A percentile compares a stretch with the other conserved stretches of the same genome.
Evolutionary conservation across 345 rosid genomes (phyloP).

Genomic region (Kandelia obovata): DNA sequence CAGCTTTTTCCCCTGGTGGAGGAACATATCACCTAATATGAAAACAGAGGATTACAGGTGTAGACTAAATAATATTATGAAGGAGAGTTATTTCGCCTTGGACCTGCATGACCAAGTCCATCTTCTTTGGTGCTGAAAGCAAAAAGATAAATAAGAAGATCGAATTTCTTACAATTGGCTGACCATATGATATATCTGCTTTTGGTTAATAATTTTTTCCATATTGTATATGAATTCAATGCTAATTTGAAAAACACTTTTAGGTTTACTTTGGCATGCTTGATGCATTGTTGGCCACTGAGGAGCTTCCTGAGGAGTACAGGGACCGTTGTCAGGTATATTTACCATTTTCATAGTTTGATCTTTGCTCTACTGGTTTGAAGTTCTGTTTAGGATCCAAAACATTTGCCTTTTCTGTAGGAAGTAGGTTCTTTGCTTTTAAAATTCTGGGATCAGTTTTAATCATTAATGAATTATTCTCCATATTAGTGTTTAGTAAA

Average conservation of each 20-base stretch:
- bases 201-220: no score
- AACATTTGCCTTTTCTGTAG: no score
- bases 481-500: neutral
- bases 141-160: no score
- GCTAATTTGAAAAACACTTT: neutral
- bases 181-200: no score
- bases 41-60: no score
- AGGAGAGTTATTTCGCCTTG: no score
- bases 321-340: constrained; percentile 74
- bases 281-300: constrained; percentile 78
- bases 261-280: constrained; percentile 98
- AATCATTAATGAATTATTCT: neutral
- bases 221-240: neutral
- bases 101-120: no score
- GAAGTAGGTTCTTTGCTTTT: neutral
- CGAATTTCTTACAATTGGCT: no score
- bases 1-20: no score
- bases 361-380: neutral
- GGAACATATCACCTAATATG: no score
- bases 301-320: constrained; percentile 90
- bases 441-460: neutral
- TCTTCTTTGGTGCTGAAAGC: no score
- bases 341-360: neutral
- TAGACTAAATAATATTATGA: no score
- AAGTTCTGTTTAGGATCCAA: neutral